Percentiles rank a stretch among this genome's conserved stretches.
Conservation (phyloP, 805 yeast genomes). For the Ogataea philodendri region DNA sequence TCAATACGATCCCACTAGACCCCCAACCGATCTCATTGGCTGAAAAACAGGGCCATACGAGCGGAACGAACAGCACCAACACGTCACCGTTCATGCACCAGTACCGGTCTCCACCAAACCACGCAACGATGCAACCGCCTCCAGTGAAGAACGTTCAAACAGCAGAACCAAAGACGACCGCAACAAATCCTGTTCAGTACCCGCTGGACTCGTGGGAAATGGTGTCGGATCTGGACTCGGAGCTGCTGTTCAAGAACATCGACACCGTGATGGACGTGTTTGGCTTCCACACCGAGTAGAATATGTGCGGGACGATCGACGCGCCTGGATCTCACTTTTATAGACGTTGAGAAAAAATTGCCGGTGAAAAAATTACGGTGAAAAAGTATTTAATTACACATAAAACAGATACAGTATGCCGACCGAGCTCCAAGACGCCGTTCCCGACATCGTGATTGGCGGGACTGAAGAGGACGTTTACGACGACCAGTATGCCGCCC, state of each 20-base stretch:
- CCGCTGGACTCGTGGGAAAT: constrained; percentile 42
- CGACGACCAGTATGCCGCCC: constrained; percentile 29
- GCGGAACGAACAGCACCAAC: constrained; percentile 20
- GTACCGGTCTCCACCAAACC: constrained; percentile 21
- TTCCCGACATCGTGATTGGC: constrained; percentile 80
- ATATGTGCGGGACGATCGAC: constrained; percentile 7
- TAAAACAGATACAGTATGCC: constrained; percentile 46
- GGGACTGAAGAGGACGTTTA: constrained; percentile 42
- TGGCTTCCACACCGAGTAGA: constrained; percentile 68
- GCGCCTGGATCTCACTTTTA: constrained; percentile 8
- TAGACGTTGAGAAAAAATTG: constrained; percentile 12
- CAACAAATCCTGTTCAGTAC: too few relatives aligned
- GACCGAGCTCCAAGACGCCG: constrained; percentile 78
- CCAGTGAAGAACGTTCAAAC: neutral
- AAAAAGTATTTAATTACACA: constrained; percentile 3
- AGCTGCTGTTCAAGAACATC: constrained; percentile 72
- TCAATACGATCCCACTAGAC: constrained; percentile 76
- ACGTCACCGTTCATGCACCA: constrained; percentile 22
- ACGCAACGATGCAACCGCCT: constrained; percentile 1
- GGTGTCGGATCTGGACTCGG: constrained; percentile 44
- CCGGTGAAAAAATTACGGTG: constrained; percentile 13
- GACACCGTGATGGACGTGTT: constrained; percentile 89
- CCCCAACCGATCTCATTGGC: constrained; percentile 66
- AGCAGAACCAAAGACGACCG: constrained; percentile 1
- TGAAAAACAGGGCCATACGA: constrained; percentile 26